phyloP scores from a whole-genome alignment of 441 rosid species.

The Jatropha multifida region DNA sequence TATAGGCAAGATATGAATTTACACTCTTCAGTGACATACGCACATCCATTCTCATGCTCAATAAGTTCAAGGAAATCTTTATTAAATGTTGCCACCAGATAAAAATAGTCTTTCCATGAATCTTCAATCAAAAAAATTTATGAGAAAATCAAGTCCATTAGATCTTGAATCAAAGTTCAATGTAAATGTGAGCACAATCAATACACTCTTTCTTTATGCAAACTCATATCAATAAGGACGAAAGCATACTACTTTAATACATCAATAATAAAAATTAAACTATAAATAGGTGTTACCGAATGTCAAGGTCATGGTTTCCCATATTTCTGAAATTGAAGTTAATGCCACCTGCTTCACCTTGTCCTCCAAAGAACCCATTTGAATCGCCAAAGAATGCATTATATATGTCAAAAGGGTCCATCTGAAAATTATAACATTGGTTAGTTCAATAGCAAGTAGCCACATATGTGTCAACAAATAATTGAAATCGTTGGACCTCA shows the following conservation, averaged over 20 bases:
- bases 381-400: conserved; percentile 84
- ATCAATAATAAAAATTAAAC: neutral
- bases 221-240: neutral
- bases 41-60: neutral
- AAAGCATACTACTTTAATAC: neutral
- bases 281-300: conserved; percentile 45
- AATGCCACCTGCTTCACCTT: conserved; percentile 54
- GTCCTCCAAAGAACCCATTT: conserved; percentile 63
- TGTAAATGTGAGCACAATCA: neutral
- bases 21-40: neutral
- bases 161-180: neutral
- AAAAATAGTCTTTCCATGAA: neutral
- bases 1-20: too few relatives aligned
- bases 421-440: conserved; percentile 40
- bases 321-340: conserved; percentile 55
- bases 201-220: neutral
- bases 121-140: neutral
- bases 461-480: conserved; percentile 17
- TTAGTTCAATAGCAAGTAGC: conserved; percentile 15
- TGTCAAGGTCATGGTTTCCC: conserved; percentile 64
- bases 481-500: neutral
- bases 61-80: neutral
- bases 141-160: neutral
- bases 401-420: conserved; percentile 82
- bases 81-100: neutral